Conservation (phyloP, 768 basidiomycete species). For the Boletus barrowsii region DNA sequence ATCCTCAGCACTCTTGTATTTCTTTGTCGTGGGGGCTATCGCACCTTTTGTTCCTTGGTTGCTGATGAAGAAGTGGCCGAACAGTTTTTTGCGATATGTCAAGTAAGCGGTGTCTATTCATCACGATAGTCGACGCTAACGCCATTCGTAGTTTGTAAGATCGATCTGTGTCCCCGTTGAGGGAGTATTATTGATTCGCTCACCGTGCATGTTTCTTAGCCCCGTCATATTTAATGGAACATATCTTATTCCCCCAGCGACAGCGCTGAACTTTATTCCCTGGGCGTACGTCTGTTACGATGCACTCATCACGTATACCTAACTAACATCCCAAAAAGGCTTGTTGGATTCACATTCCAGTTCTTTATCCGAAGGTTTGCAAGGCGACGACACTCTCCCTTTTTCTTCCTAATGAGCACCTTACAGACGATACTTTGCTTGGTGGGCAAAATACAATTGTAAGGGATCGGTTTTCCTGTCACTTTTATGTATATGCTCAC, state of each 20-base stretch:
- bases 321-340: conserved; percentile 22
- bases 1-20: conserved; percentile 51
- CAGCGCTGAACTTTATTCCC: conserved; percentile 79
- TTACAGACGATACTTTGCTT: conserved; percentile 52
- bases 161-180: neutral
- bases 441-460: conserved; percentile 83
- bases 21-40: conserved; percentile 71
- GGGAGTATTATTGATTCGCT: neutral
- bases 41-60: conserved; percentile 64
- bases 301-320: neutral
- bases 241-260: conserved; percentile 73
- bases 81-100: conserved; percentile 60
- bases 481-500: neutral
- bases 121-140: conserved; percentile 13
- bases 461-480: conserved; percentile 8
- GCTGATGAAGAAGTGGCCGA: conserved; percentile 60
- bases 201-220: conserved; percentile 23
- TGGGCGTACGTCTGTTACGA: conserved; percentile 47
- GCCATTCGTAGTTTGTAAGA: conserved; percentile 12
- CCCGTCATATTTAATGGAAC: conserved; percentile 69
- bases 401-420: neutral
- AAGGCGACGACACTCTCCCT: too few relatives aligned
- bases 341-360: conserved; percentile 76
- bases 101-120: conserved; percentile 43
- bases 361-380: conserved; percentile 54